Conservation (phyloP, 164 flowering plant species). For the Dillenia turbinata region DNA sequence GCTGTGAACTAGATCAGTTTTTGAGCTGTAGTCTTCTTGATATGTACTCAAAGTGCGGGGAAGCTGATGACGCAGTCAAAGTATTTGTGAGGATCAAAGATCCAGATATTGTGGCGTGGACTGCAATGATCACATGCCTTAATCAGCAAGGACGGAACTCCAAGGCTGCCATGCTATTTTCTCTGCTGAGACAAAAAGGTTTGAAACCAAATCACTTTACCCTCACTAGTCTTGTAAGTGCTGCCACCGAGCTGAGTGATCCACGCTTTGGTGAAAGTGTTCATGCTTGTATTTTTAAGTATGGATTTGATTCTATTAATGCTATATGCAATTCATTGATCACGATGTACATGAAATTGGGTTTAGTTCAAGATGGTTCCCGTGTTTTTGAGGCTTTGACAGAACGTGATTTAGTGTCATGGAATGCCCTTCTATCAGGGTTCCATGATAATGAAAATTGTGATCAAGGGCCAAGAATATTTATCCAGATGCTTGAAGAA, state of each 20-base stretch:
- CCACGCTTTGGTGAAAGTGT: constrained; percentile 29
- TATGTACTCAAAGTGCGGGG: constrained; percentile 55
- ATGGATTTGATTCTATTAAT: constrained; percentile 27
- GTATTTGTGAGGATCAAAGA: constrained; percentile 29
- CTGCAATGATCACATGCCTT: constrained; percentile 39
- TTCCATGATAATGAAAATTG: constrained; percentile 30
- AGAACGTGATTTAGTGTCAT: constrained; percentile 33
- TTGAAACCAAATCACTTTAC: constrained; percentile 43
- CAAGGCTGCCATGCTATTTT: constrained; percentile 31
- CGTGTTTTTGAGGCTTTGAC: constrained; percentile 30
- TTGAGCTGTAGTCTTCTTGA: constrained; percentile 40
- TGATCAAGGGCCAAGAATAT: constrained; percentile 28
- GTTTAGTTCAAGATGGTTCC: constrained; percentile 33
- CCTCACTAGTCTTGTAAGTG: constrained; percentile 41
- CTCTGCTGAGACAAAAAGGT: constrained; percentile 24
- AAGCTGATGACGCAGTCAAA: constrained; percentile 37
- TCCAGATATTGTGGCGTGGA: constrained; percentile 53
- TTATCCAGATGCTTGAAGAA: constrained; percentile 31
- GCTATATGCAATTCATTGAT: constrained; percentile 39
- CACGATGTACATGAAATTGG: constrained; percentile 45
- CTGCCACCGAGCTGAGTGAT: constrained; percentile 27
- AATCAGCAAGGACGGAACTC: constrained; percentile 30
- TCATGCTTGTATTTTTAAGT: constrained; percentile 40
- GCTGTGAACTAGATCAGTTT: constrained; percentile 32
- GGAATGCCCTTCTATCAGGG: constrained; percentile 54